Percentiles rank a stretch among this genome's conserved stretches.
These are phyloP conservation scores for Pleurotus giganteus DNA, from an alignment of 768 basidiomycete species.

Conservation along the genomic window DNA sequence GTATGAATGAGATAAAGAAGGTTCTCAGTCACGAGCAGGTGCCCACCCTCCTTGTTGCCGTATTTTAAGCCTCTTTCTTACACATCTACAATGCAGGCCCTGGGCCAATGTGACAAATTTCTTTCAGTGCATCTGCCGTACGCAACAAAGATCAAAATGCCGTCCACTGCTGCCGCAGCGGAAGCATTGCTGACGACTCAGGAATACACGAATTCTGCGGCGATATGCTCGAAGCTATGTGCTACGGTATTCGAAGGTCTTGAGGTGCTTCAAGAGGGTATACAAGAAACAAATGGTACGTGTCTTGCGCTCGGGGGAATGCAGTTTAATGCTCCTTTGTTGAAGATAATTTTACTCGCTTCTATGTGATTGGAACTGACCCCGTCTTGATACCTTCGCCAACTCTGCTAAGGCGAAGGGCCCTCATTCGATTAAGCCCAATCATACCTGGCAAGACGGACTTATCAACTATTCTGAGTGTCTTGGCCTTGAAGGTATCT, in stretches of 20 bases:
- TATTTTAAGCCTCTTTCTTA: not conserved
- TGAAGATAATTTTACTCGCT: conserved; percentile 68
- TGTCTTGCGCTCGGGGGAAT: not conserved
- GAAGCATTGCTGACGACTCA: conserved; percentile 31
- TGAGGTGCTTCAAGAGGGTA: conserved; percentile 55
- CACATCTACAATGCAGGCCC: conserved; percentile 43
- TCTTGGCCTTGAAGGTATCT: conserved; percentile 40
- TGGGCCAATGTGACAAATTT: conserved; percentile 77
- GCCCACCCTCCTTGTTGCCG: conserved; percentile 7
- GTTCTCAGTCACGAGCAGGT: conserved; percentile 85
- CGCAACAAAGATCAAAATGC: conserved; percentile 50
- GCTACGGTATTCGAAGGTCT: conserved; percentile 58
- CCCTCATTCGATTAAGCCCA: conserved; percentile 24
- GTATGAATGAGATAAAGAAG: conserved; percentile 49
- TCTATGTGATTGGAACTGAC: conserved; percentile 50
- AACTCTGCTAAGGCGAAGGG: conserved; percentile 19
- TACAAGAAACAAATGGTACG: conserved; percentile 61
- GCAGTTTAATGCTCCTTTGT: not conserved
- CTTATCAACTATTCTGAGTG: conserved; percentile 23
- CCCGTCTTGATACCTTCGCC: conserved; percentile 22
- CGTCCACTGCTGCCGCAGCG: conserved; percentile 76
- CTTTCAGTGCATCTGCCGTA: conserved; percentile 49
- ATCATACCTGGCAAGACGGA: not conserved
- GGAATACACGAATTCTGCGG: conserved; percentile 52
- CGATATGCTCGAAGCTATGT: conserved; percentile 72